Conservation (phyloP, 768 basidiomycete species). For the Tulasnella sp. region DNA sequence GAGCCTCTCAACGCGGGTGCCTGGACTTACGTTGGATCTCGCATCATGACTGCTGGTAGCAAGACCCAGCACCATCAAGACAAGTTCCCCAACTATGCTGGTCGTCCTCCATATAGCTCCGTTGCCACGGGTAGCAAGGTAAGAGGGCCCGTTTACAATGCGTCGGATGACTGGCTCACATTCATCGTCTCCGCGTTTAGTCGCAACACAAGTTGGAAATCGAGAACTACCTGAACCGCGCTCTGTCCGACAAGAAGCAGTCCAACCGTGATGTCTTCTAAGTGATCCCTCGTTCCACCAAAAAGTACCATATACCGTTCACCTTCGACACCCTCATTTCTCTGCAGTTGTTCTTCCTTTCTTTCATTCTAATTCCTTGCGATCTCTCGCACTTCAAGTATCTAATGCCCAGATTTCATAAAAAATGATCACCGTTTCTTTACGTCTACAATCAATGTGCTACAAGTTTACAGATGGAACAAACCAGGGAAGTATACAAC, state of each 20-base stretch:
- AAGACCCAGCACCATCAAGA: conserved; percentile 83
- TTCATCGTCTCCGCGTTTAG: conserved; percentile 27
- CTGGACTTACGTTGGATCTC: conserved; percentile 92
- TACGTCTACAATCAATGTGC: neutral
- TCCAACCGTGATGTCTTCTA: conserved; percentile 9
- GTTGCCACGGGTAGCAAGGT: conserved; percentile 90
- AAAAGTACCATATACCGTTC: neutral
- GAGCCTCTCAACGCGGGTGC: conserved; percentile 96
- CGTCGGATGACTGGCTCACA: neutral
- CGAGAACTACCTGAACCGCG: conserved; percentile 45
- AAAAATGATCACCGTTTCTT: neutral
- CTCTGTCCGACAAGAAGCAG: conserved; percentile 21
- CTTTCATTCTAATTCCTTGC: neutral
- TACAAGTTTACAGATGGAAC: neutral
- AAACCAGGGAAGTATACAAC: neutral
- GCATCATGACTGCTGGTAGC: conserved; percentile 86
- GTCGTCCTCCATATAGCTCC: conserved; percentile 83
- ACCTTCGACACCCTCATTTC: neutral
- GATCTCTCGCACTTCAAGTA: neutral
- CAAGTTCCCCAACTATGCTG: conserved; percentile 86
- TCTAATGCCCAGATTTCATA: neutral
- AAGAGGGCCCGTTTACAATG: conserved; percentile 15
- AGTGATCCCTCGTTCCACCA: neutral
- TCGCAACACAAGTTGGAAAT: conserved; percentile 85
- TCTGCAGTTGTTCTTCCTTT: neutral